These are phyloP conservation scores for Combretum micranthum DNA, from an alignment of 345 rosid species.

Conservation along the genomic window DNA sequence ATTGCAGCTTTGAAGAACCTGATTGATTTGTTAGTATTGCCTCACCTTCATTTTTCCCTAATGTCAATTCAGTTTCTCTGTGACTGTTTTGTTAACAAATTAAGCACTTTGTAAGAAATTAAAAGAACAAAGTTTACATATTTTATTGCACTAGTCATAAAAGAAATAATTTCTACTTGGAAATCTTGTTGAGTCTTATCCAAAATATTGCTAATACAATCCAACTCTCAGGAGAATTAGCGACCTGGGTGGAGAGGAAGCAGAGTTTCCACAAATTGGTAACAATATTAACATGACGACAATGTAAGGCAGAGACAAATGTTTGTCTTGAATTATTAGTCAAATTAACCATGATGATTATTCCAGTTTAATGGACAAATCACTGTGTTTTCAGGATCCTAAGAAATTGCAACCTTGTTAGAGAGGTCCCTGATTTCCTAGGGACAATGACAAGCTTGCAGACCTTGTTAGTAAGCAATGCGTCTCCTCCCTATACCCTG, in stretches of 20 bases:
- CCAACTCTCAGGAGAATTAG: constrained; percentile 13
- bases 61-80: no score
- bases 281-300: not conserved
- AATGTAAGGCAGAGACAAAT: not conserved
- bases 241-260: constrained; percentile 7
- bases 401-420: constrained; percentile 50
- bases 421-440: constrained; percentile 35
- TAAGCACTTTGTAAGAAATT: no score
- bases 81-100: no score
- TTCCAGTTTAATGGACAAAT: no score
- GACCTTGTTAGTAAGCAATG: constrained; percentile 33
- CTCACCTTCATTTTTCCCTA: not conserved
- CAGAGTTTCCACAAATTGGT: not conserved
- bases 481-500: no score
- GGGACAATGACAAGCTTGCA: constrained; percentile 10
- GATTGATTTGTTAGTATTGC: constrained; percentile 2
- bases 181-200: no score
- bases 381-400: constrained; percentile 27
- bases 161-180: no score
- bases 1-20: constrained; percentile 2
- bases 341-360: no score
- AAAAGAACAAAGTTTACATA: no score
- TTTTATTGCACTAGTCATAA: no score
- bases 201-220: no score
- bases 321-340: not conserved